Conservation (phyloP, 2,329 filamentous ascomycete genomes). For the Paramyrothecium sp. region DNA sequence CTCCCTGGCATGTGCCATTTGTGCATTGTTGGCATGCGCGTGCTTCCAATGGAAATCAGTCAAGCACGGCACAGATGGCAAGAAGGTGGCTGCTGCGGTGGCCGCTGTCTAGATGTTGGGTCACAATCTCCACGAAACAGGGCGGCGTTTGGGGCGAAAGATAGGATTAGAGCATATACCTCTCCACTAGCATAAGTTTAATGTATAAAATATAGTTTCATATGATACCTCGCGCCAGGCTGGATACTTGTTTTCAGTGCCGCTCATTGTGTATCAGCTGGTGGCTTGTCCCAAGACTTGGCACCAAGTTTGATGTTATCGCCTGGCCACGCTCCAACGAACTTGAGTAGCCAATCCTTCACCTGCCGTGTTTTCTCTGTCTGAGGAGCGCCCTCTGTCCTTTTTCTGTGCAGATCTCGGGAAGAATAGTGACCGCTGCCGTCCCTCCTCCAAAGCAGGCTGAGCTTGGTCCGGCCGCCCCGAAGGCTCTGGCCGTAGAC, state of each 20-base stretch:
- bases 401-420: constrained; percentile 40
- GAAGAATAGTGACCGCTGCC: constrained; percentile 55
- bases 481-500: constrained; percentile 85
- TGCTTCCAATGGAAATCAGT: constrained; percentile 54
- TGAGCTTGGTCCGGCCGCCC: constrained; percentile 66
- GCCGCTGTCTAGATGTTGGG: constrained; percentile 10
- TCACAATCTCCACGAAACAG: neutral
- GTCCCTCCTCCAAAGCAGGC: constrained; percentile 59
- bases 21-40: constrained; percentile 41
- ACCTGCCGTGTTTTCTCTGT: constrained; percentile 65
- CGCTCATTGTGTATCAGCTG: constrained; percentile 36
- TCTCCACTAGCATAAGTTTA: constrained; percentile 6
- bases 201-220: neutral
- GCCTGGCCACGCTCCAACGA: constrained; percentile 50
- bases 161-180: neutral
- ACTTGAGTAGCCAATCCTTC: constrained; percentile 71
- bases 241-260: neutral
- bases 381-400: constrained; percentile 42
- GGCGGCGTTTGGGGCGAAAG: neutral
- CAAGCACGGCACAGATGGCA: constrained; percentile 36
- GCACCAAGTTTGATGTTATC: constrained; percentile 9
- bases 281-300: constrained; percentile 37
- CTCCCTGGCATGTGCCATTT: constrained; percentile 43
- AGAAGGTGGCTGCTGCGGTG: constrained; percentile 20
- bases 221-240: no score